phyloP scores from a whole-genome alignment of 2,329 filamentous ascomycete genomes.

The Fusarium keratoplasticum region DNA sequence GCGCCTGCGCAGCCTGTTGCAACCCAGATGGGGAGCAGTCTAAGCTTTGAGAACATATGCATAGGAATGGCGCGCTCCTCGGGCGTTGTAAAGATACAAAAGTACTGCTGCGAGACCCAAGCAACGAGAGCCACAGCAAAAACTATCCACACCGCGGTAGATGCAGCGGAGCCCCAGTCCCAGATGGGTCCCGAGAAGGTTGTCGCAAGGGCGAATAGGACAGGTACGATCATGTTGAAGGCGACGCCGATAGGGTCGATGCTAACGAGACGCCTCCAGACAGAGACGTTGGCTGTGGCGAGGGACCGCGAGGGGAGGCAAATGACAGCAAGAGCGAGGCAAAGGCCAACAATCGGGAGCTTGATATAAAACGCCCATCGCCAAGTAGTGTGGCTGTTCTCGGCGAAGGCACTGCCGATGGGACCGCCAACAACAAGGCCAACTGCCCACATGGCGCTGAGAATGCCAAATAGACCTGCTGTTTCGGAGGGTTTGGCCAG shows the following conservation, averaged over 20 bases:
- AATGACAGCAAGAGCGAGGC: slow-evolving; percentile 53
- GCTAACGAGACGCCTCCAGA: neutral
- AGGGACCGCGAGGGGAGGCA: slow-evolving; percentile 55
- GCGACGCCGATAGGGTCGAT: neutral
- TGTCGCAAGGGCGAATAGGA: neutral
- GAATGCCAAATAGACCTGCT: neutral
- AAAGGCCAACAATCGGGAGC: slow-evolving; percentile 42
- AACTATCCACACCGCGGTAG: neutral
- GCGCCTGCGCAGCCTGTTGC: neutral
- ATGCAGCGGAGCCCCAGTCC: neutral
- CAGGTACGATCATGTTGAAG: neutral
- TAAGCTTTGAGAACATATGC: neutral
- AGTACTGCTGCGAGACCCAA: neutral
- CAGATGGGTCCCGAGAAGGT: slow-evolving; percentile 5
- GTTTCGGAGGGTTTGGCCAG: neutral
- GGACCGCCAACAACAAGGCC: neutral
- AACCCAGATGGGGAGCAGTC: neutral
- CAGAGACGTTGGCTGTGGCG: slow-evolving; percentile 30
- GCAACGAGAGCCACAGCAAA: neutral
- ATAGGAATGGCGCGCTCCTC: neutral
- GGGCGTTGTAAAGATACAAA: neutral
- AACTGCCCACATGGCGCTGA: slow-evolving; percentile 1
- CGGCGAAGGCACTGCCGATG: slow-evolving; percentile 40
- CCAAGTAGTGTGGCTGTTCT: slow-evolving; percentile 53
- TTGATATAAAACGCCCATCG: slow-evolving; percentile 66